phyloP scores from a whole-genome alignment of 176 grass and related monocot species.

The Thinopyrum elongatum region DNA sequence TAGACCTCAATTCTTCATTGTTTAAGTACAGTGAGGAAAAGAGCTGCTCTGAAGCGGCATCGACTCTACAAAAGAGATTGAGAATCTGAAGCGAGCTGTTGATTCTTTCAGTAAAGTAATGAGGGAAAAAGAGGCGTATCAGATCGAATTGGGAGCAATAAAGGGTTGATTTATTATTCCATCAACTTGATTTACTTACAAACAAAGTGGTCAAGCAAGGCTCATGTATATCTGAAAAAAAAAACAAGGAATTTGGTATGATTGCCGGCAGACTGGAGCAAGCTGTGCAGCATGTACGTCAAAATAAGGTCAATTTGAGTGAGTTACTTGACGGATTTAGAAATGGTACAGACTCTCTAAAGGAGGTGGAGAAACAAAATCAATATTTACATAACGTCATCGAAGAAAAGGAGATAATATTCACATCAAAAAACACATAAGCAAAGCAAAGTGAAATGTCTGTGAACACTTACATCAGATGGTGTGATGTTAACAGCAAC shows the following conservation, averaged over 20 bases:
- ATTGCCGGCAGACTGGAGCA: conserved; percentile 28
- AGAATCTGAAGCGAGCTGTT: conserved; percentile 38
- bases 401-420: conserved; percentile 48
- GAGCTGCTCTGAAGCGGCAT: conserved; percentile 3
- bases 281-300: conserved; percentile 41
- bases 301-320: conserved; percentile 30
- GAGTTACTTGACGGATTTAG: conserved; percentile 37
- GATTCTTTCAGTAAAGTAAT: conserved; percentile 33
- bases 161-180: conserved; percentile 34
- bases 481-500: too few relatives aligned
- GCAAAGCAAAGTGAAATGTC: too few relatives aligned
- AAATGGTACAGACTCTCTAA: conserved; percentile 13
- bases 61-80: conserved; percentile 34
- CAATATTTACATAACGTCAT: conserved; percentile 20
- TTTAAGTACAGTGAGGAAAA: conserved; percentile 29
- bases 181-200: conserved; percentile 28
- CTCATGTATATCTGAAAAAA: too few relatives aligned
- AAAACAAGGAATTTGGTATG: conserved; percentile 31
- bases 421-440: too few relatives aligned
- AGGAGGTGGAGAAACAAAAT: conserved; percentile 46
- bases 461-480: too few relatives aligned
- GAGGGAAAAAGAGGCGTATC: conserved; percentile 41
- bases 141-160: conserved; percentile 36
- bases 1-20: conserved; percentile 36
- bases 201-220: too few relatives aligned